Percentiles rank a stretch among this genome's conserved stretches.
These are phyloP conservation scores for Chaetomium tenue DNA, from an alignment of 495 filamentous ascomycete species.

Conservation along the genomic window DNA sequence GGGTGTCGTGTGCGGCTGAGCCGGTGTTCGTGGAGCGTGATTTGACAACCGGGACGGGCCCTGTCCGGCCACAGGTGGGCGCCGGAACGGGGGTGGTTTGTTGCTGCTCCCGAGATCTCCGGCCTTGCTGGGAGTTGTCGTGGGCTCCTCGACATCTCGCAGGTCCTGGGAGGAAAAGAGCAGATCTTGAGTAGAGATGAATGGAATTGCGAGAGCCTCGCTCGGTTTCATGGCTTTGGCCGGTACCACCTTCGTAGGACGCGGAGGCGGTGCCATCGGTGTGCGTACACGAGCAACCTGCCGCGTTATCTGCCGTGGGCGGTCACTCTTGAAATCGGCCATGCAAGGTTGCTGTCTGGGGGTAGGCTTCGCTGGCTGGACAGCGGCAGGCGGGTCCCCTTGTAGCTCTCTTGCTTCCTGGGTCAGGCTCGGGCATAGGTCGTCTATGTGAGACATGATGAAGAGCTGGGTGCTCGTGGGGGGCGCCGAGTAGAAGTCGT, in stretches of 20 bases:
- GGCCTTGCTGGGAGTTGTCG: conserved; percentile 22
- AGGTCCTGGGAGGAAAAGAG: conserved; percentile 49
- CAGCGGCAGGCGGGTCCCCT: conserved; percentile 10
- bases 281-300: neutral
- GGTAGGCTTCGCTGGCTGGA: neutral
- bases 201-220: conserved; percentile 29
- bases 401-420: conserved; percentile 49
- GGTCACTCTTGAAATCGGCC: neutral
- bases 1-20: neutral
- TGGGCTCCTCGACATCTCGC: conserved; percentile 41
- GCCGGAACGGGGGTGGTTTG: neutral
- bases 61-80: neutral
- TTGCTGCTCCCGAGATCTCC: neutral
- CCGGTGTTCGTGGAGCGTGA: neutral
- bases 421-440: conserved; percentile 50
- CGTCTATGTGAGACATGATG: conserved; percentile 42
- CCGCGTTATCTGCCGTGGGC: neutral
- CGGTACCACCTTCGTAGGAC: neutral
- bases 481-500: conserved; percentile 7
- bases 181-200: conserved; percentile 49
- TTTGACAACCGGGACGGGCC: neutral
- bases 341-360: neutral
- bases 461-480: conserved; percentile 48
- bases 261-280: conserved; percentile 6
- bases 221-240: neutral